Conservation (phyloP, 129 eudicot species). For the Deinandra increscens region DNA sequence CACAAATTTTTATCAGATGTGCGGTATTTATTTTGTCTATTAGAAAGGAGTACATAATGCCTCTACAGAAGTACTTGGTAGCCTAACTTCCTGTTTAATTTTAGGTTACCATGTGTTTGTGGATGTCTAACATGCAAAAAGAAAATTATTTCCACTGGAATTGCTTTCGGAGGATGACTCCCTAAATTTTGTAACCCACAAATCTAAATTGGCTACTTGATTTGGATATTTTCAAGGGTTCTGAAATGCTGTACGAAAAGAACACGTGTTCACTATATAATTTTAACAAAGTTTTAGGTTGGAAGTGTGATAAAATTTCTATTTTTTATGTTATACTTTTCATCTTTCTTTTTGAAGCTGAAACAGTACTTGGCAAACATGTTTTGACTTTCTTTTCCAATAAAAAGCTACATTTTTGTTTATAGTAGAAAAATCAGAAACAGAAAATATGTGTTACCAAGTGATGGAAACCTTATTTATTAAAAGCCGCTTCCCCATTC, state of each 20-base stretch:
- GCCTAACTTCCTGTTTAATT: not conserved
- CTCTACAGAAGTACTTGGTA: constrained; percentile 7
- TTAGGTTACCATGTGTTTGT: constrained; percentile 4
- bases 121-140: not conserved
- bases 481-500: not conserved
- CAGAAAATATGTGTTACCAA: constrained; percentile 15
- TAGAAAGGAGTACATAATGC: not conserved
- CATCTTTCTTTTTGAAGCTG: not conserved
- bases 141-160: not conserved
- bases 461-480: constrained; percentile 5
- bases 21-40: constrained; percentile 12
- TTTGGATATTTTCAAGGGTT: constrained; percentile 3
- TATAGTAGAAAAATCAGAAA: constrained; percentile 6
- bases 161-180: not conserved
- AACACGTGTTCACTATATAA: constrained; percentile 5
- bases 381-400: not conserved
- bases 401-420: not conserved
- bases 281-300: constrained; percentile 6
- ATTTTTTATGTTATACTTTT: not conserved
- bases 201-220: not conserved
- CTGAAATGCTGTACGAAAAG: not conserved
- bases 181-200: not conserved
- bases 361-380: not conserved
- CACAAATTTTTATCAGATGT: constrained; percentile 15
- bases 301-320: not conserved